Conservation (phyloP, 2,329 filamentous ascomycete species). For the Teratosphaeria pseudoeucalypti region DNA sequence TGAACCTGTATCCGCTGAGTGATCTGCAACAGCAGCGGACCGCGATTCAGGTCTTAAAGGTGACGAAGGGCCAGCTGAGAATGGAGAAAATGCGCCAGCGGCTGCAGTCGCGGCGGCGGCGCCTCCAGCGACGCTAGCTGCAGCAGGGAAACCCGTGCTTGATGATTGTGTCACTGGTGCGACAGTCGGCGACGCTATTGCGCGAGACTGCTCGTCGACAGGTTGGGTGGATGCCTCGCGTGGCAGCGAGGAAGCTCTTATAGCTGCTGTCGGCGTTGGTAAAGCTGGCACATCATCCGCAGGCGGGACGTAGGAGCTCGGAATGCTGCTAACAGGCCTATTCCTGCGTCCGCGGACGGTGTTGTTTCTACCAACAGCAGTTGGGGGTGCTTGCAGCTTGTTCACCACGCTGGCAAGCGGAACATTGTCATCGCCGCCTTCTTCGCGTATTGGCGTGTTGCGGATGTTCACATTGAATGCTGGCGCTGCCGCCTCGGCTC, state of each 20-base stretch:
- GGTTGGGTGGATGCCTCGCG: background rate
- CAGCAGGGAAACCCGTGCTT: background rate
- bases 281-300: background rate
- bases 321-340: constrained; percentile 79
- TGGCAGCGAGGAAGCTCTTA: background rate
- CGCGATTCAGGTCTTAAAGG: constrained; percentile 21
- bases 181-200: background rate
- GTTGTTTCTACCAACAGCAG: constrained; percentile 39
- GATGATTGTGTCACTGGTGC: background rate
- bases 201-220: background rate
- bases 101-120: constrained; percentile 10
- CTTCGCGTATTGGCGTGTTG: constrained; percentile 66
- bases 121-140: constrained; percentile 5
- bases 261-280: background rate
- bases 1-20: constrained; percentile 74
- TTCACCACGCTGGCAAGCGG: constrained; percentile 67
- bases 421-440: constrained; percentile 57
- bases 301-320: constrained; percentile 6
- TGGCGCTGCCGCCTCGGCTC: constrained; percentile 46
- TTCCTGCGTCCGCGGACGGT: constrained; percentile 83
- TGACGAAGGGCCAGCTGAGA: constrained; percentile 18
- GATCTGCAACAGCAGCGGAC: constrained; percentile 37
- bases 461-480: constrained; percentile 71
- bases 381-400: constrained; percentile 55
- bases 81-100: constrained; percentile 20